Base-by-base conservation (phyloP, 1,139 yeast genomes). In the Candida dubliniensis region DNA sequence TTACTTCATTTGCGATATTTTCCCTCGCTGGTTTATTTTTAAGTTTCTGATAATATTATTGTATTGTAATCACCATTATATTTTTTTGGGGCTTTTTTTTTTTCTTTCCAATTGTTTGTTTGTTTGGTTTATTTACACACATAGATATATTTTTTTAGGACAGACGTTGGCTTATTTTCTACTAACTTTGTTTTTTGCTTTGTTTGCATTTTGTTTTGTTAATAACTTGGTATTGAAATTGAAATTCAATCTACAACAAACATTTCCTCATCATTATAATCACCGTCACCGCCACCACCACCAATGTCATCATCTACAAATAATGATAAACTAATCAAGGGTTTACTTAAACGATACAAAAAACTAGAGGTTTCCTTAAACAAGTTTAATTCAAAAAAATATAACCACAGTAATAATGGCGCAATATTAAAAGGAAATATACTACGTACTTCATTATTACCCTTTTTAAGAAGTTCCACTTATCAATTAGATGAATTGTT, bases 371-470 rank as follows among this genome's bases (percentile, higher is more conserved):
- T 70, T 24, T 73, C 74, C 4, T 59, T 77, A 37, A 55, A 62
- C 35, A 80, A 78, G 54, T 82, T 81, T 55, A 65, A 66, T 35
- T 67, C 81, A 25, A 79, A 80, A 53, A 68, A 74, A 39, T 66
- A 66, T 38, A 52, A 52, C 38, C 51, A 47, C 34, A 36, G 40
- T 23, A 35, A 31, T 23, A 44, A 42, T 31, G 47, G 49, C 5
- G 79, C 82, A 8, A 68, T 82, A 2, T 61, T 76, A 29, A 82
- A 81, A 55, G 79, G 93, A 8, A 88, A 87, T 58, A 72, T 82
- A 12, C 66, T 88, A 23, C 69, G 96, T 25, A 69, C 87, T 2
- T 67, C 81, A 2, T 66, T 88, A n/a, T 65, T 88, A 23, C 86
- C 90, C 4, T 84, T 82, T 56, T 66, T 88, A 26, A 63, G 91